phyloP scores from a whole-genome alignment of 495 filamentous ascomycete genomes.

The Lophium mytilinum region DNA sequence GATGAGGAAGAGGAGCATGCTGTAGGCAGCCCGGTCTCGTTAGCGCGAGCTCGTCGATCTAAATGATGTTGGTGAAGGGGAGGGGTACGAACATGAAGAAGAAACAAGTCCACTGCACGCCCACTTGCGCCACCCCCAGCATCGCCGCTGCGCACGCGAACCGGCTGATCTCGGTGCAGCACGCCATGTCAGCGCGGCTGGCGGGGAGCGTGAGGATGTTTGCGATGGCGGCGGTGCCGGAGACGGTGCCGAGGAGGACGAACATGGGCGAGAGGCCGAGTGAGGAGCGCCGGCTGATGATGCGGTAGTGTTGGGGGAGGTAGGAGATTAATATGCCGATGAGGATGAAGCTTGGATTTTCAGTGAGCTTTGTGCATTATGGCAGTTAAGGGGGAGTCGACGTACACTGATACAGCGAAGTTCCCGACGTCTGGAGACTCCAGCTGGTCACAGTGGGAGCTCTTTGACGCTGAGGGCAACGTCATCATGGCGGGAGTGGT shows the following conservation, averaged over 20 bases:
- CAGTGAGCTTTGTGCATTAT: not conserved
- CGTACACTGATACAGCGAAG: not conserved
- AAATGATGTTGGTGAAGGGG: not conserved
- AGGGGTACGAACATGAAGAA: slow-evolving; percentile 62
- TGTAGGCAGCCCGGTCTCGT: slow-evolving; percentile 2
- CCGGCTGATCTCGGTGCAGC: slow-evolving; percentile 70
- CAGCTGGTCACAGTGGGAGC: not conserved
- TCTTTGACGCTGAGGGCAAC: not conserved
- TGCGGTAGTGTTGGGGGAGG: slow-evolving; percentile 87
- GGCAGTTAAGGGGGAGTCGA: not conserved
- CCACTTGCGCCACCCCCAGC: slow-evolving; percentile 82
- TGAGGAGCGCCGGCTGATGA: slow-evolving; percentile 78
- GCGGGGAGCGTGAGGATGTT: slow-evolving; percentile 81
- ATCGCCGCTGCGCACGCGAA: slow-evolving; percentile 78
- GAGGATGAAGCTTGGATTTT: slow-evolving; percentile 59
- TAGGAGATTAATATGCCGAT: slow-evolving; percentile 90
- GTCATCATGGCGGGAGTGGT: not conserved
- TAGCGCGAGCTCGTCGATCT: not conserved
- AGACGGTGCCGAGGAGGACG: slow-evolving; percentile 82
- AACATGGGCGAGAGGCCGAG: slow-evolving; percentile 94
- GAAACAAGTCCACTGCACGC: slow-evolving; percentile 85
- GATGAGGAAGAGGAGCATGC: slow-evolving; percentile 38
- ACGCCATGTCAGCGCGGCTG: slow-evolving; percentile 69
- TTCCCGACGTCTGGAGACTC: not conserved
- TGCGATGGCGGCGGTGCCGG: slow-evolving; percentile 74